A percentile compares a stretch with the other conserved stretches of the same genome.
These are phyloP conservation scores for Ambrosia hybrid DNA, from an alignment of 140 eudicot species.

Conservation along the genomic window DNA sequence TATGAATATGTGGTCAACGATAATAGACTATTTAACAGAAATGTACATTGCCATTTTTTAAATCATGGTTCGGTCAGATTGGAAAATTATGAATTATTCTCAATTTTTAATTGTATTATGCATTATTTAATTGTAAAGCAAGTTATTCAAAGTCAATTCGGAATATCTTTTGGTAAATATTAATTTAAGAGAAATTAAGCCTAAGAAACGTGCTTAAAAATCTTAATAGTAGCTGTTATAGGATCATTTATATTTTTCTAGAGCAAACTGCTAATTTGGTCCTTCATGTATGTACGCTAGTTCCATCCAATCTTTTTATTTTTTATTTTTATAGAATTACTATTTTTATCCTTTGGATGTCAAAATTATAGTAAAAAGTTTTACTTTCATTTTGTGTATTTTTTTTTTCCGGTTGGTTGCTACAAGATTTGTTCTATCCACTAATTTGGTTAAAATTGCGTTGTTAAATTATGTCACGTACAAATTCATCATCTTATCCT, in stretches of 20 bases:
- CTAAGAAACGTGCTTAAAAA: not conserved
- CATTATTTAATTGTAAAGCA: not conserved
- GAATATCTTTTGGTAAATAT: not conserved
- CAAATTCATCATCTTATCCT: too few relatives aligned
- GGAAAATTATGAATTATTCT: not conserved
- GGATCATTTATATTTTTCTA: not conserved
- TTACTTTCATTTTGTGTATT: too few relatives aligned
- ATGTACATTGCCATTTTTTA: not conserved
- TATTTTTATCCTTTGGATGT: too few relatives aligned
- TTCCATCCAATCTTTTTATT: too few relatives aligned
- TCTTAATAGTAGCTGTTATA: not conserved
- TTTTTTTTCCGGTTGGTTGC: too few relatives aligned
- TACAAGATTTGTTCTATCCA: too few relatives aligned
- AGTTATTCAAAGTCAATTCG: not conserved
- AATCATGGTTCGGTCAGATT: not conserved
- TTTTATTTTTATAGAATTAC: too few relatives aligned
- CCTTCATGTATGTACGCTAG: too few relatives aligned
- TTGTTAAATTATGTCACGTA: too few relatives aligned
- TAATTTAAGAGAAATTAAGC: not conserved
- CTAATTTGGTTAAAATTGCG: too few relatives aligned
- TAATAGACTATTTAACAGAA: not conserved
- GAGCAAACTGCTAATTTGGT: not conserved
- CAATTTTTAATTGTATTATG: not conserved
- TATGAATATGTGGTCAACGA: too few relatives aligned
- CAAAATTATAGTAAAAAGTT: too few relatives aligned